Conservation (phyloP, 257 asterid genomes). For the Solanum peruvianum region DNA sequence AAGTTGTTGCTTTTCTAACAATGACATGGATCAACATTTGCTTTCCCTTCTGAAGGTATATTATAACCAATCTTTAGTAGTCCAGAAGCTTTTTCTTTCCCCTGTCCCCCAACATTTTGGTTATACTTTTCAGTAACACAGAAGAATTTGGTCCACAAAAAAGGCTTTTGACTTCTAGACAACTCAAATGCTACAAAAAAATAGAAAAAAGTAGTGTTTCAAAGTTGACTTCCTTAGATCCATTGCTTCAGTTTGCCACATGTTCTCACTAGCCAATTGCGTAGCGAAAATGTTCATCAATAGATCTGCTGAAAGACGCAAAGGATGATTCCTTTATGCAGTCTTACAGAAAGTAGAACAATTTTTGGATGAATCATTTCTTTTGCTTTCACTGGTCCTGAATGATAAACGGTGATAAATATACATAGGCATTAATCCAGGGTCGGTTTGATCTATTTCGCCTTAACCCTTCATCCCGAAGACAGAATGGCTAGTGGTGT, state of each 20-base stretch:
- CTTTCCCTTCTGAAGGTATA: conserved; percentile 85
- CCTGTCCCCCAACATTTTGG: not conserved
- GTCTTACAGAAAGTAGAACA: not conserved
- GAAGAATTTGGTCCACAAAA: not conserved
- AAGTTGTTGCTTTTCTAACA: conserved; percentile 51
- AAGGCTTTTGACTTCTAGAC: not conserved
- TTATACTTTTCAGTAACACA: not conserved
- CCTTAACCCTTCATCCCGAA: not conserved
- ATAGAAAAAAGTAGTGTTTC: not conserved
- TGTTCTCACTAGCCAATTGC: not conserved
- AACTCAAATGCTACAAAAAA: not conserved
- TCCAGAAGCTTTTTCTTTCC: not conserved
- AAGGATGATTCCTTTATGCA: not conserved
- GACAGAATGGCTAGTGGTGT: not conserved
- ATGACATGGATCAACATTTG: conserved; percentile 59
- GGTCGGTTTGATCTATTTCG: not conserved
- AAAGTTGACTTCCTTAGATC: not conserved
- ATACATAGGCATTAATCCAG: not conserved
- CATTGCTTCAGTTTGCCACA: not conserved
- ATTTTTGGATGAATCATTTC: not conserved
- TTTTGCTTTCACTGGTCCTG: not conserved
- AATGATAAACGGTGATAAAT: not conserved
- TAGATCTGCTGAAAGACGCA: not conserved
- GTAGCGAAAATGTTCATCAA: not conserved
- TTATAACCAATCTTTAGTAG: not conserved